Evolutionary conservation across 2,329 filamentous ascomycete species (phyloP), one percentile per base, ranked within the genome.

Genomic region (Ceratocystis diversiconidia): DNA sequence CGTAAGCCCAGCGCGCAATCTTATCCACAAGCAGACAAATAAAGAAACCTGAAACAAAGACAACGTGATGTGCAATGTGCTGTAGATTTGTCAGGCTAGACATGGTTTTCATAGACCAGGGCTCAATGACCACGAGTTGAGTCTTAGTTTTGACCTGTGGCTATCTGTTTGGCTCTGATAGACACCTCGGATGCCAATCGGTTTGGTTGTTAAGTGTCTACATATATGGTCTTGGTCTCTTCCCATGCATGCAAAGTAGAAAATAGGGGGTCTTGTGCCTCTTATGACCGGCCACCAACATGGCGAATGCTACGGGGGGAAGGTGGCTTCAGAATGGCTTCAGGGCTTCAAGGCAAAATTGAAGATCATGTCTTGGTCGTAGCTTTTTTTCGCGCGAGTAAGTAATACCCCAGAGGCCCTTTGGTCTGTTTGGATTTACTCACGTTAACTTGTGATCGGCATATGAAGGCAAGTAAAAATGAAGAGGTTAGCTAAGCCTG

Each of bases 371-470:
- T 36, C 55, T 59, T 17, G 15, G 52, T 59, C 15, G 10, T 59
- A n/a, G 55, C 25, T 36, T 19, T 22, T 59, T 25, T 36, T n/a
- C 12, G 25, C 8, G 55, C 55, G 36, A 17, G 25, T 36, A 59
- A 59, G 55, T 59, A 30, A 7, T 19, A 15, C 32, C 12, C 7
- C 25, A 59, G 30, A 36, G 55, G 55, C 25, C 30, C 28, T 59
- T 59, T 59, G 25, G 55, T 15, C 25, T 59, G n/a, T 59, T 59
- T n/a, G 25, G 55, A 59, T 59, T 59, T 59, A 10, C 28, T 36
- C 55, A 7, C 19, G 28, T 32, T 59, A 59, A 59, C 55, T 59
- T 59, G 55, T 59, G 55, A 59, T 59, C 55, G 28, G 17, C 52
- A 55, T 22, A n/a, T 19, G 48, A 52, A 10, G 7, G n/a, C 8